Conservation (phyloP, 257 asterid species). For the Jaltomata sinuosa region DNA sequence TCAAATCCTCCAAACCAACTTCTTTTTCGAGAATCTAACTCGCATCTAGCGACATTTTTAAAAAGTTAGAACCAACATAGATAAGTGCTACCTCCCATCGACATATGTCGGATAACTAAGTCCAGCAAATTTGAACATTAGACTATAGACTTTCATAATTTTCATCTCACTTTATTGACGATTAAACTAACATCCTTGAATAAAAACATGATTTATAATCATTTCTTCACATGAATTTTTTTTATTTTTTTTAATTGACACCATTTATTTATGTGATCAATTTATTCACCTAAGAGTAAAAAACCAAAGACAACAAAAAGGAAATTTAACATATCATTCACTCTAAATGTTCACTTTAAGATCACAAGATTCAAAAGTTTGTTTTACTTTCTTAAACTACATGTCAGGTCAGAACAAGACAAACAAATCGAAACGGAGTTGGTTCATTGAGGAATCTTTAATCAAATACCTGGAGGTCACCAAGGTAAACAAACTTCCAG, state of each 20-base stretch:
- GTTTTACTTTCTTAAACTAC: background rate
- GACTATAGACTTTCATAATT: background rate
- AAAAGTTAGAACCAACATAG: no score
- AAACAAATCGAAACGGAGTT: background rate
- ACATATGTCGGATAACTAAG: no score
- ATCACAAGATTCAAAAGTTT: background rate
- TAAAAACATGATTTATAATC: background rate
- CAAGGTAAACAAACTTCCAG: slow-evolving; percentile 86
- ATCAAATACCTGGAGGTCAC: slow-evolving; percentile 66
- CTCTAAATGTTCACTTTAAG: background rate
- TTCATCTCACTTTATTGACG: background rate
- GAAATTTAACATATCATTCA: background rate
- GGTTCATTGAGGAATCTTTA: background rate
- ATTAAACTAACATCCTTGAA: background rate
- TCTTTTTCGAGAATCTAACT: no score
- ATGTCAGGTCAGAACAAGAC: background rate
- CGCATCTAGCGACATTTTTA: no score
- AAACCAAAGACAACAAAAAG: background rate
- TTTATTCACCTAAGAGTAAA: no score
- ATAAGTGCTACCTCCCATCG: no score
- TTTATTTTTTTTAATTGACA: background rate
- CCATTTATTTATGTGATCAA: background rate
- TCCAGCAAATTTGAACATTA: no score
- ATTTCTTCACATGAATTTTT: background rate
- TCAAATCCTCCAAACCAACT: no score